These are phyloP conservation scores for Meira miltonrushii DNA, from an alignment of 1,284 basidiomycete species.

Conservation along the genomic window DNA sequence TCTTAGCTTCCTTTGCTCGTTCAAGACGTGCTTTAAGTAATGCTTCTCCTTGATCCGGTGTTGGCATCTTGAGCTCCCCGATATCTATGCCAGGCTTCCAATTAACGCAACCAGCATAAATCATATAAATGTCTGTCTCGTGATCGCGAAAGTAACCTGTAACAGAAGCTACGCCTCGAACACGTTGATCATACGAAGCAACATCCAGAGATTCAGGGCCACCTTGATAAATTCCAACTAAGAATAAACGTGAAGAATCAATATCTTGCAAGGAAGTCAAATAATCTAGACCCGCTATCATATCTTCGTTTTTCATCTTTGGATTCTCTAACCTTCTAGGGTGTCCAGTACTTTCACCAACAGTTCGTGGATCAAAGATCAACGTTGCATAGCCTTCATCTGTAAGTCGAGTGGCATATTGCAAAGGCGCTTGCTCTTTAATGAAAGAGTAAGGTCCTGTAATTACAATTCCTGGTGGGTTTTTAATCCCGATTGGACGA, in stretches of 20 bases:
- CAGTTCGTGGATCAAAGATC: slow-evolving; percentile 9
- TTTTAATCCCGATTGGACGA: not conserved
- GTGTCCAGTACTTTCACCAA: slow-evolving; percentile 5
- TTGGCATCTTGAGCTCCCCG: not conserved
- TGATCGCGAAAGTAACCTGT: slow-evolving; percentile 4
- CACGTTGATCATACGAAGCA: slow-evolving; percentile 1
- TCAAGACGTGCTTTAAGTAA: not conserved
- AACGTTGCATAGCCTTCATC: slow-evolving; percentile 7
- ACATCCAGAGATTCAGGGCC: slow-evolving; percentile 5
- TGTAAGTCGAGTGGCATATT: slow-evolving; percentile 7
- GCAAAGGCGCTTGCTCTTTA: slow-evolving; percentile 5
- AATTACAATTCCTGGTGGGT: not conserved
- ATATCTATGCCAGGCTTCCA: not conserved
- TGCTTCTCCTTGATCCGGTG: not conserved
- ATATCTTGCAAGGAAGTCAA: not conserved
- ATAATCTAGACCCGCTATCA: slow-evolving; percentile 6
- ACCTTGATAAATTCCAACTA: slow-evolving; percentile 7
- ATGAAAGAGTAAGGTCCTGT: not conserved
- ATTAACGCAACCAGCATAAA: not conserved
- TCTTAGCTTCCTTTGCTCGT: not conserved
- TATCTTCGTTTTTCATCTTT: slow-evolving; percentile 10
- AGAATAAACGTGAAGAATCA: not conserved
- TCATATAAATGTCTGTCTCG: not conserved
- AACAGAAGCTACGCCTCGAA: not conserved
- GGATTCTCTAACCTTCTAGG: slow-evolving; percentile 6